Percentiles rank a stretch among this genome's conserved stretches.
Evolutionary conservation across 1,284 basidiomycete species (phyloP).

Genomic region (Moesziomyces sp.): DNA sequence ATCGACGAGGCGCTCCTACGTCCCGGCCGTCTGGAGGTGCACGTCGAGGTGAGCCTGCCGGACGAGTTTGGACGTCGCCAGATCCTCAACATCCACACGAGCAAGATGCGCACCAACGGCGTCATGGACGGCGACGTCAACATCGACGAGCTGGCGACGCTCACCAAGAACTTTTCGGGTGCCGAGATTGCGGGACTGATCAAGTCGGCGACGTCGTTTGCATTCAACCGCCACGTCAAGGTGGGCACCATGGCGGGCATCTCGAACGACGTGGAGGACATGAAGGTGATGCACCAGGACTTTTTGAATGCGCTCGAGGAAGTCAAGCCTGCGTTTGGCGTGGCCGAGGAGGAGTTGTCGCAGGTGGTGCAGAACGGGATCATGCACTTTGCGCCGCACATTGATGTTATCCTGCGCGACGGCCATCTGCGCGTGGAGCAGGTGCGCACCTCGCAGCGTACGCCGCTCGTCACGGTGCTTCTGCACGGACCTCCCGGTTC

Average conservation of each 20-base stretch:
- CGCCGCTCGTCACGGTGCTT: conserved; percentile 89
- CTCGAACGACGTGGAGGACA: conserved; percentile 91
- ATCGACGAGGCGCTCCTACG: conserved; percentile 98
- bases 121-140: conserved; percentile 92
- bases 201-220: conserved; percentile 97
- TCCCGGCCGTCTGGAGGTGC: conserved; percentile 98
- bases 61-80: conserved; percentile 92
- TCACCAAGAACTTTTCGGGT: conserved; percentile 97
- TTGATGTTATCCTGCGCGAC: conserved; percentile 82
- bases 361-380: conserved; percentile 97
- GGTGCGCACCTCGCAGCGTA: conserved; percentile 87
- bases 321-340: conserved; percentile 96
- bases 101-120: conserved; percentile 89
- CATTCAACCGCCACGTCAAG: conserved; percentile 97
- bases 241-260: conserved; percentile 96
- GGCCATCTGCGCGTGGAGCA: conserved; percentile 95
- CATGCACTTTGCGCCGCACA: conserved; percentile 82
- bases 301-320: conserved; percentile 93
- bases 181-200: conserved; percentile 96
- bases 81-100: conserved; percentile 94
- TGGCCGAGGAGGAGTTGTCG: conserved; percentile 93
- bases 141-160: conserved; percentile 80
- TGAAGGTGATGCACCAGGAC: conserved; percentile 87
- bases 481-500: conserved; percentile 88
- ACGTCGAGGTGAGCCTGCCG: conserved; percentile 98